A percentile compares a stretch with the other conserved stretches of the same genome.
Evolutionary conservation across 202 grass and related monocot genomes (phyloP).

Genomic region (Bolboschoenoplectus hybrid): DNA sequence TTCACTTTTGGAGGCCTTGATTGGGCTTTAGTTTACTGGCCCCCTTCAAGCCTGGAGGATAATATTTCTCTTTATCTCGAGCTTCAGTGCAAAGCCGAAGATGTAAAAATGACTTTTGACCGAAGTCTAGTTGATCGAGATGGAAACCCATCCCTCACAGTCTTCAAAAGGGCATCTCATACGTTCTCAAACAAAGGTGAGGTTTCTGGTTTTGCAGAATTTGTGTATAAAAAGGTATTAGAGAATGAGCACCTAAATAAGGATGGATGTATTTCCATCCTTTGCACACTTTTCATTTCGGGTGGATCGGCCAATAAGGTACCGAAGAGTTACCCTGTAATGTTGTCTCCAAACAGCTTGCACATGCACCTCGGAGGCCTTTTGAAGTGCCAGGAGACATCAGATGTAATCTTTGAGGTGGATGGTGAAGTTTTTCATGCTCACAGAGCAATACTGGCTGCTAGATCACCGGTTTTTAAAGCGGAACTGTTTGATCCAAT

Average conservation of each 20-base stretch:
- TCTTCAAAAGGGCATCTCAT: slow-evolving; percentile 11
- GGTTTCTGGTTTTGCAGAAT: background rate
- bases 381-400: background rate
- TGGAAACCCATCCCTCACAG: slow-evolving; percentile 1
- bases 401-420: slow-evolving; percentile 1
- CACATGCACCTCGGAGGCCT: background rate
- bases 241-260: background rate
- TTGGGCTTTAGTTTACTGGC: background rate
- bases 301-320: background rate
- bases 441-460: background rate
- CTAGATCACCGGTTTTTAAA: background rate
- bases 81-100: background rate
- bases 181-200: background rate
- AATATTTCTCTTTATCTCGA: background rate
- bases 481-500: background rate
- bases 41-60: background rate
- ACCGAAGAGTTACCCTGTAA: background rate
- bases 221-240: background rate
- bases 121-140: slow-evolving; percentile 22
- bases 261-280: background rate
- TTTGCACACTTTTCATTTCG: slow-evolving; percentile 20
- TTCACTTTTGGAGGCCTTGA: background rate
- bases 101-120: slow-evolving; percentile 14
- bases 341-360: background rate
- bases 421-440: slow-evolving; percentile 11